Base-by-base conservation (phyloP, 2,329 filamentous ascomycete species). In the Apiospora hydei region DNA sequence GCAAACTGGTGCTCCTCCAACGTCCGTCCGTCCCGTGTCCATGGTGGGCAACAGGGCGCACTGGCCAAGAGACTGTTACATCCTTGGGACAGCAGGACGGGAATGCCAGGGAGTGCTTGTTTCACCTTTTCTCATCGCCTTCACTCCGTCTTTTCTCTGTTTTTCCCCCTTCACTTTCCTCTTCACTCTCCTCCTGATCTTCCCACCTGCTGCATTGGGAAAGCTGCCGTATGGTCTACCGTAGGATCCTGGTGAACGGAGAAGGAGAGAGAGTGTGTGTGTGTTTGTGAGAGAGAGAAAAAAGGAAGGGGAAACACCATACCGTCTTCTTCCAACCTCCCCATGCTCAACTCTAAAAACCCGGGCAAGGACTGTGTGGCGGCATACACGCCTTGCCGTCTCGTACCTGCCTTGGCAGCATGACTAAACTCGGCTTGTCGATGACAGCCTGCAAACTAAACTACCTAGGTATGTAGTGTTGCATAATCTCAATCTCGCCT, bases 91-190 rank as follows among this genome's bases (percentile, higher is more conserved):
- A 24, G 44, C 44, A n/a, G 44, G 26, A 69, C 68, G 30, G 66
- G 41, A 44, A 68, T 68, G 66, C 24, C 66, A 46, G 66, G 41
- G 66, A 68, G 68, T 18, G 46, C 68, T 53, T 69, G 68, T 69
- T 69, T 69, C 68, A 69, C 68, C 68, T 34, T 16, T 46, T 18
- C 41, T 44, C 66, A 21, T 26, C 57, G 26, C 18, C 30, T 21
- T 61, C 18, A 30, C 18, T 18, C 16, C 26, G 13, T 34, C 14
- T 57, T 26, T 57, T 34, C 18, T 46, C n/a, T n/a, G n/a, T n/a
- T n/a, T 3, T 46, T 26, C 14, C 51, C 21, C 16, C 34, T 30
- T 64, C 57, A 21, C 57, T 41, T 30, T 41, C 18, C n/a, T 21
- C 1, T 47, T 21, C 46, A 16, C 46, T 21, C 18, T 47, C 46